Base-by-base conservation (phyloP, 257 asterid species). In the Ophiorrhiza pumila region DNA sequence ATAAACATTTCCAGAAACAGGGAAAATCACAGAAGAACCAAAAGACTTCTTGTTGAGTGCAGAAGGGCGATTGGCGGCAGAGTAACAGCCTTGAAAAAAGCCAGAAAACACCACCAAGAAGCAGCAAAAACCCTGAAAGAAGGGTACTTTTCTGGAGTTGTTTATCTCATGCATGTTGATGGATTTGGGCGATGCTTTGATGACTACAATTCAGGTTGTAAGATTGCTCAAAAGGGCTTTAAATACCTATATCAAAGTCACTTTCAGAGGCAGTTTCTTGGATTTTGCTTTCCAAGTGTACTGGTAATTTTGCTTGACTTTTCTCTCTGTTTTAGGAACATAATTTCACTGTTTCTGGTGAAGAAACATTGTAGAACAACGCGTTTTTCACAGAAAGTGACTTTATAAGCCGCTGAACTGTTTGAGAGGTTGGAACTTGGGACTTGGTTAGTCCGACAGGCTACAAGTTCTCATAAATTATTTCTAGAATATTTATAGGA, bases 1-100 rank as follows among this genome's bases (percentile, higher is more conserved):
- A 87, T 89, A 93, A 75, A 91, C 96, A 80, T 89, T 91, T 65
- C 98, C 97, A 43, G 86, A 57, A 65, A 93, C 82, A 7, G 96
- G 97, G 65, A 91, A 87, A 76, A 91, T 37, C 69, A 91, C 85
- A 61, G 98, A 90, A 70, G 97, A 87, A 37, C 75, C 79, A 73
- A 50, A 76, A 27, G 68, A n/a, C 73, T 78, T 78, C 47, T 77
- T 65, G 47, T 39, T 63, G 42, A 32, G 17, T 43, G 55, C 1
- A 18, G 37, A 22, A 39, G 74, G 53, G 42, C 35, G 77, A 49
- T 50, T 25, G 64, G 62, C 68, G n/a, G 46, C 47, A 41, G 71
- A 70, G 76, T 35, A 71, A 46, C 73, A 70, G 76, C 76, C 20
- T 7, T 43, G 50, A 15, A 64, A 53, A 31, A n/a, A 53, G 22